These are phyloP conservation scores for Neofusicoccum kwambonambiense DNA, from an alignment of 2,329 filamentous ascomycete species.

Conservation along the genomic window DNA sequence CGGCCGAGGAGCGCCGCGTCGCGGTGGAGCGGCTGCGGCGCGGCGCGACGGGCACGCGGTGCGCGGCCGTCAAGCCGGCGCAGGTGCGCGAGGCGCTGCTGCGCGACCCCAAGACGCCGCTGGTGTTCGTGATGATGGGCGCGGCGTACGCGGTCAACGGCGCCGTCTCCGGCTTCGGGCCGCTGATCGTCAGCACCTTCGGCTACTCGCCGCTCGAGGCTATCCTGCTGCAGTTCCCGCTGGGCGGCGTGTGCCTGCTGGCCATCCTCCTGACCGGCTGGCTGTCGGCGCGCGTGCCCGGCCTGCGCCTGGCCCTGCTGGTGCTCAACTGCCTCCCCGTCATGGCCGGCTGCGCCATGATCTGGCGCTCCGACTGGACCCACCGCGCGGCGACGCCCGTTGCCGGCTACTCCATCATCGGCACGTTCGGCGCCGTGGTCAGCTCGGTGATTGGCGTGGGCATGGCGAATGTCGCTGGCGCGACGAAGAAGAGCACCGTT, in stretches of 20 bases:
- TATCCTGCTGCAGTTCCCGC: constrained; percentile 73
- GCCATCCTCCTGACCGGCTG: constrained; percentile 66
- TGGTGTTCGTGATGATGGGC: constrained; percentile 67
- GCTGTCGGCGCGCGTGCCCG: constrained; percentile 58
- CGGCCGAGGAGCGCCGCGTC: constrained; percentile 59
- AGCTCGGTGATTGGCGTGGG: constrained; percentile 59
- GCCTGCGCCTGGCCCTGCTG: constrained; percentile 66
- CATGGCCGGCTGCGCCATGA: constrained; percentile 70
- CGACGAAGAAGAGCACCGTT: constrained; percentile 77
- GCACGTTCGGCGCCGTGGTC: constrained; percentile 70
- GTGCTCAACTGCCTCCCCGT: constrained; percentile 68
- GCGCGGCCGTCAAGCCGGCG: constrained; percentile 57
- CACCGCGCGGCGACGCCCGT: constrained; percentile 65
- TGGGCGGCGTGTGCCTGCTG: constrained; percentile 67
- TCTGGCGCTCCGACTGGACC: constrained; percentile 68
- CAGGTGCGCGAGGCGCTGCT: constrained; percentile 60
- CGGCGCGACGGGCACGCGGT: constrained; percentile 64
- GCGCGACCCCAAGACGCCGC: constrained; percentile 60
- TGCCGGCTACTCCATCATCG: constrained; percentile 69
- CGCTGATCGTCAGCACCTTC: constrained; percentile 70
- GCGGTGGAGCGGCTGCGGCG: constrained; percentile 63
- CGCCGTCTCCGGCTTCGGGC: constrained; percentile 68
- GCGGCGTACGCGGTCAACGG: constrained; percentile 70
- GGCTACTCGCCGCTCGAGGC: constrained; percentile 63
- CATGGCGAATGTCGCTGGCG: constrained; percentile 71